phyloP scores from a whole-genome alignment of 805 yeast genomes.

The Saturnispora gosingensis region DNA sequence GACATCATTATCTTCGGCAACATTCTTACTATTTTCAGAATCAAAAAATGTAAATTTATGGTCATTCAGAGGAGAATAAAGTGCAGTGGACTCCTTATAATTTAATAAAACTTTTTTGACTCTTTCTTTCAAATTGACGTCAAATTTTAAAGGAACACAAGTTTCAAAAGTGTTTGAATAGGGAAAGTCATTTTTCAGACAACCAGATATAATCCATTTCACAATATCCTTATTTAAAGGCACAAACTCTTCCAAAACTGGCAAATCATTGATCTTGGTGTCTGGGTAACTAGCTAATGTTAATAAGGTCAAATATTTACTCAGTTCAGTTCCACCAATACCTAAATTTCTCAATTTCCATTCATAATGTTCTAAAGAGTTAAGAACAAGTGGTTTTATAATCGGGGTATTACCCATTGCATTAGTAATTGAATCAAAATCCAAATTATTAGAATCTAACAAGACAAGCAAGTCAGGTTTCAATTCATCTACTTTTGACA shows the following conservation, averaged over 20 bases:
- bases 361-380: slow-evolving; percentile 37
- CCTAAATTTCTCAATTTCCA: slow-evolving; percentile 12
- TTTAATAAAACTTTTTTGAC: slow-evolving; percentile 18
- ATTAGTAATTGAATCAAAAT: slow-evolving; percentile 9
- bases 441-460: slow-evolving; percentile 33
- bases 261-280: slow-evolving; percentile 5
- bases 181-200: slow-evolving; percentile 15
- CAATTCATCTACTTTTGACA: slow-evolving; percentile 26
- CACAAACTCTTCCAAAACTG: slow-evolving; percentile 12
- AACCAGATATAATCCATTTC: slow-evolving; percentile 22
- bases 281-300: slow-evolving; percentile 15
- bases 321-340: slow-evolving; percentile 9
- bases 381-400: slow-evolving; percentile 35
- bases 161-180: slow-evolving; percentile 12
- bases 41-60: slow-evolving; percentile 12
- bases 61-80: slow-evolving; percentile 26
- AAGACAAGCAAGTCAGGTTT: slow-evolving; percentile 37
- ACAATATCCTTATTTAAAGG: slow-evolving; percentile 16
- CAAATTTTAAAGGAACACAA: slow-evolving; percentile 7
- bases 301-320: slow-evolving; percentile 15
- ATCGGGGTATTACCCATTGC: slow-evolving; percentile 30
- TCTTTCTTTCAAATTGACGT: slow-evolving; percentile 13
- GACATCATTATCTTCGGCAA: background rate
- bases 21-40: background rate
- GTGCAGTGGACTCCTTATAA: slow-evolving; percentile 21